Percentiles rank a stretch among this genome's conserved stretches.
Evolutionary conservation across 2,329 filamentous ascomycete genomes (phyloP).

Genomic region (Pseudopyricularia cyperi): DNA sequence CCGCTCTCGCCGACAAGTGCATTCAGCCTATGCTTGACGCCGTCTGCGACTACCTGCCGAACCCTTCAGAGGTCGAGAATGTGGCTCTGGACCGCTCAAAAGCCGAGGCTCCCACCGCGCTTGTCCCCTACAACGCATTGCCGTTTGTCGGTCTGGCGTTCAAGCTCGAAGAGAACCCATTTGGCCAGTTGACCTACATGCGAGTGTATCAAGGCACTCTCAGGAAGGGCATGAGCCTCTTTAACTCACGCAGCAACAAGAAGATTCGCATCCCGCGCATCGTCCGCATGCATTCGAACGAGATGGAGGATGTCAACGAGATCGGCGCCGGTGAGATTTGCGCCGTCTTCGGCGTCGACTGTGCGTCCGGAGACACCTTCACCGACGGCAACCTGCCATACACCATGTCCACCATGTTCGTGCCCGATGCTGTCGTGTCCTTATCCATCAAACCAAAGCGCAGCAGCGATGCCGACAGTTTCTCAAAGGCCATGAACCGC

Average conservation of each 20-base stretch:
- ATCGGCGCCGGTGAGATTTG: conserved; percentile 96
- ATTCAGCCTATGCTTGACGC: conserved; percentile 93
- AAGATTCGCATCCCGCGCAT: conserved; percentile 95
- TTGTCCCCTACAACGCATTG: conserved; percentile 84
- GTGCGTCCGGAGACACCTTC: conserved; percentile 94
- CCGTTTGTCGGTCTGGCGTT: conserved; percentile 95
- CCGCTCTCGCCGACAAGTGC: conserved; percentile 85
- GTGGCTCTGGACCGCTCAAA: conserved; percentile 73
- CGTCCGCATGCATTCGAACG: conserved; percentile 98
- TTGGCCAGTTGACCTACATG: conserved; percentile 95
- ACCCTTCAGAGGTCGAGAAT: conserved; percentile 82
- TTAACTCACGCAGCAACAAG: conserved; percentile 88
- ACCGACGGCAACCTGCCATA: conserved; percentile 88
- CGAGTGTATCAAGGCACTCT: conserved; percentile 93
- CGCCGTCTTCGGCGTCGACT: conserved; percentile 95
- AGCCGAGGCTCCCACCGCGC: conserved; percentile 66
- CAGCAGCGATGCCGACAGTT: conserved; percentile 81
- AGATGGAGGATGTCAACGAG: conserved; percentile 93
- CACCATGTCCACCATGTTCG: conserved; percentile 96
- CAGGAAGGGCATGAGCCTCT: conserved; percentile 78
- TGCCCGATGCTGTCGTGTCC: conserved; percentile 95
- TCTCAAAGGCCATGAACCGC: conserved; percentile 96
- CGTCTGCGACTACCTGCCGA: conserved; percentile 90
- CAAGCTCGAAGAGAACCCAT: conserved; percentile 98
- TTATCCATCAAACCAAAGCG: conserved; percentile 95